Evolutionary conservation across 2,329 filamentous ascomycete species (phyloP).

Genomic region (Didymella arachidicola): DNA sequence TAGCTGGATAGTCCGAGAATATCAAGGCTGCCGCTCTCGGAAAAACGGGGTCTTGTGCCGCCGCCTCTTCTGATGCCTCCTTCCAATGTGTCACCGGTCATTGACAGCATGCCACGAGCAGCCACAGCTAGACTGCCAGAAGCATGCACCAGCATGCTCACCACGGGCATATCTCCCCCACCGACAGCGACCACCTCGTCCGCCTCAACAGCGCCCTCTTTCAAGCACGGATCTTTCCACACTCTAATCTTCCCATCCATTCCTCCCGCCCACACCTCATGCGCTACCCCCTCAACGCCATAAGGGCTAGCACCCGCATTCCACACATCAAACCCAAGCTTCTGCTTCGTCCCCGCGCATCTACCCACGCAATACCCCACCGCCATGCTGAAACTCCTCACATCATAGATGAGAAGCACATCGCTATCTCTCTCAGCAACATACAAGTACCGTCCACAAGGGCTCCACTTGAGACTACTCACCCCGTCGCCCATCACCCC

Average conservation of each 20-base stretch:
- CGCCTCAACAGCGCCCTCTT: constrained; percentile 48
- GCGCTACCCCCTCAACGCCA: constrained; percentile 33
- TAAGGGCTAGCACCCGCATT: constrained; percentile 38
- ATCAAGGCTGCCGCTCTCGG: constrained; percentile 36
- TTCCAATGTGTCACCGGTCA: constrained; percentile 4
- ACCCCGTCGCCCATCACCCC: constrained; percentile 59
- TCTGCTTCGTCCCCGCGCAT: constrained; percentile 60
- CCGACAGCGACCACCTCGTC: constrained; percentile 40
- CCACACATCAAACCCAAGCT: constrained; percentile 63
- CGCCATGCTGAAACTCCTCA: constrained; percentile 61
- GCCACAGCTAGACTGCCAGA: constrained; percentile 33
- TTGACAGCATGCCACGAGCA: constrained; percentile 31
- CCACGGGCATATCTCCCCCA: constrained; percentile 26
- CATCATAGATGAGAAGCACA: constrained; percentile 65
- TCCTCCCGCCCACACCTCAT: constrained; percentile 68
- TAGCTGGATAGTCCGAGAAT: constrained; percentile 33
- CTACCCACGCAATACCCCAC: constrained; percentile 59
- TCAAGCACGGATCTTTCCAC: constrained; percentile 44
- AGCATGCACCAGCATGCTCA: constrained; percentile 36
- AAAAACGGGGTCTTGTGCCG: constrained; percentile 19
- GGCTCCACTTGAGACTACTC: constrained; percentile 65
- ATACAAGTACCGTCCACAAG: constrained; percentile 65
- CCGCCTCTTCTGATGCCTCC: constrained; percentile 23
- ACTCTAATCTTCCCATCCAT: constrained; percentile 62
- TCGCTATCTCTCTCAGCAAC: constrained; percentile 65